These are phyloP conservation scores for Hanseniaspora lachancei DNA, from an alignment of 805 yeast genomes.

Conservation along the genomic window DNA sequence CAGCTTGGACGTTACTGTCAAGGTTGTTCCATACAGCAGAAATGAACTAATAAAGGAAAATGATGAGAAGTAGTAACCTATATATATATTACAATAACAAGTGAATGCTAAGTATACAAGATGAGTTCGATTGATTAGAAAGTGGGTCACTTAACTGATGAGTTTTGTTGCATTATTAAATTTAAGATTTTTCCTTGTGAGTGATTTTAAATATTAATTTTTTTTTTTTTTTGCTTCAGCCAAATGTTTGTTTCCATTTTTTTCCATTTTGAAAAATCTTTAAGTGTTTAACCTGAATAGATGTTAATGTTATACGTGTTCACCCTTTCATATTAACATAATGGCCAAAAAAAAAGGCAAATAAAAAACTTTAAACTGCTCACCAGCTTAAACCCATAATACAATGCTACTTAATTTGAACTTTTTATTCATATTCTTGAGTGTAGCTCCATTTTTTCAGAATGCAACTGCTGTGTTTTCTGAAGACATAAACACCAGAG, in stretches of 20 bases:
- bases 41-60: constrained; percentile 16
- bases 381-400: not conserved
- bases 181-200: not conserved
- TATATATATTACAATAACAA: not conserved
- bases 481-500: constrained; percentile 43
- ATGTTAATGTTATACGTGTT: too few relatives aligned
- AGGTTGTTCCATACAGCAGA: constrained; percentile 22
- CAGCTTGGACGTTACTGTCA: constrained; percentile 27
- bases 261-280: too few relatives aligned
- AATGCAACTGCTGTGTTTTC: constrained; percentile 26
- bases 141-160: too few relatives aligned
- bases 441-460: not conserved
- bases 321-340: too few relatives aligned
- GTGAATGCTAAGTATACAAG: not conserved
- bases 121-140: too few relatives aligned
- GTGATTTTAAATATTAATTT: not conserved
- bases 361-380: too few relatives aligned
- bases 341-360: not conserved
- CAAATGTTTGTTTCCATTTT: not conserved
- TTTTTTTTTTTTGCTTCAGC: not conserved
- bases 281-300: too few relatives aligned
- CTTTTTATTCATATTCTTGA: not conserved
- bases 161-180: too few relatives aligned
- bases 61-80: not conserved
- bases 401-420: not conserved